Base-by-base conservation (phyloP, 1,284 basidiomycete species). In the Tilletia walkeri region DNA sequence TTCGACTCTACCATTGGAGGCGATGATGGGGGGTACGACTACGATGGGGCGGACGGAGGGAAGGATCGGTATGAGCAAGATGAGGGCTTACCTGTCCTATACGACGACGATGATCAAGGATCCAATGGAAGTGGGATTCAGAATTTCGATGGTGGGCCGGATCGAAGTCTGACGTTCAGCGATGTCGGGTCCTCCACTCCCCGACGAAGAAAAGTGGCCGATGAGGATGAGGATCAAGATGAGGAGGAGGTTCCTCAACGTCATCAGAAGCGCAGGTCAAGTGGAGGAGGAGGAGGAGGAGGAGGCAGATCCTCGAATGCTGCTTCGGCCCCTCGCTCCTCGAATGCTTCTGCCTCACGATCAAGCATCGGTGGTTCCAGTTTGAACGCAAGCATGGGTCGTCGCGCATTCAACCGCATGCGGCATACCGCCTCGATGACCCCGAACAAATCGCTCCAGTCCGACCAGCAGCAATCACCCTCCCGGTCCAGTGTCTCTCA, bases 401-500 rank as follows among this genome's bases (percentile, higher is more conserved):
- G 50, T 6, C 50, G 50, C 50, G 50, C 50, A 53, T 53, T 53
- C 50, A 53, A 53, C 5, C 50, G 50, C 16, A 18, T 53, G 50
- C 50, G 50, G 20, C 50, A 53, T 18, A 53, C 50, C 18, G 50
- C 18, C 6, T 53, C 50, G 18, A 53, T 53, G 50, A 38, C 59
- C 14, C 59, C 59, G 4, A 63, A 63, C n/a, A 24, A 34, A 63
- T 38, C 34, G 30, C 9, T 53, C 50, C 12, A 53, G 18, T 53
- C 20, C 12, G 41, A 45, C 6, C 20, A 18, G 16, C 50, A 53
- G n/a, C 50, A 53, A 18, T 12, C 50, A 24, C 50, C 50, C 7
- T n/a, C 18, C 20, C 50, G 50, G 50, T 53, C 50, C 12, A 53
- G 50, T 53, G 20, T 53, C 10, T 53, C 50, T 18, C 50, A 53